Base-by-base conservation (phyloP, 768 basidiomycete species). In the Auricularia cornea region DNA sequence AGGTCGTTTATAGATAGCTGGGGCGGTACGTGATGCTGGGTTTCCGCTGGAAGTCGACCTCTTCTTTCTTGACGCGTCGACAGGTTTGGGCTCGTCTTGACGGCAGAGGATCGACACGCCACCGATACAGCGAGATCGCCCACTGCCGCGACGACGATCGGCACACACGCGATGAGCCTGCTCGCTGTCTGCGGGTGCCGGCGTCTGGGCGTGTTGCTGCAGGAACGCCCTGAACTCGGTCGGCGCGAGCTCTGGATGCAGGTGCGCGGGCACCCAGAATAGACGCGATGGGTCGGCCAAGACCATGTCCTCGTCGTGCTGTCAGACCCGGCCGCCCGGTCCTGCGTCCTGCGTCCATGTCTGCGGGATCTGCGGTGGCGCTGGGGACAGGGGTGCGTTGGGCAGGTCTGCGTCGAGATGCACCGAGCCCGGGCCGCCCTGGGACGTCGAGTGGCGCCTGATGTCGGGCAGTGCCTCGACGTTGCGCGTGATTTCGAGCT, bases 171-270 rank as follows among this genome's bases (percentile, higher is more conserved):
- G 61, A 3, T 61, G 62, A 16, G 63, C 63, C 5, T 62, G 66
- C 18, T 18, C 30, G 54, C 54, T 8, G 54, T 16, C 86, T 29
- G 80, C 74, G 40, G 83, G 74, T 26, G 64, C 63, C 54, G 82
- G 81, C 8, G 81, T 74, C 65, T 87, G 84, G 12, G 94, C 83
- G 76, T 98, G 97, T 69, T 96, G 92, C 73, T 94, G 91, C 68
- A 99, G 84, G 73, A 99, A 98, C 12, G 87, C 89, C 60, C 92
- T 85, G 75, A 99, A 99, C 74, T 98, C 94, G 57, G 87, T 89
- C 29, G 97, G 97, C 0, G 95, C 96, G 70, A 99, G 91, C 79
- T 99, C 97, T 32, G 97, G 97, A 73, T 98, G 97, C 38, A 98
- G 80, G 63, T 89, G 85, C 18, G 97, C 97, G 61, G 97, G 97